Base-by-base conservation (phyloP, 192 early-diverging fungal genomes). In the Bifiguratus adelaidae region DNA sequence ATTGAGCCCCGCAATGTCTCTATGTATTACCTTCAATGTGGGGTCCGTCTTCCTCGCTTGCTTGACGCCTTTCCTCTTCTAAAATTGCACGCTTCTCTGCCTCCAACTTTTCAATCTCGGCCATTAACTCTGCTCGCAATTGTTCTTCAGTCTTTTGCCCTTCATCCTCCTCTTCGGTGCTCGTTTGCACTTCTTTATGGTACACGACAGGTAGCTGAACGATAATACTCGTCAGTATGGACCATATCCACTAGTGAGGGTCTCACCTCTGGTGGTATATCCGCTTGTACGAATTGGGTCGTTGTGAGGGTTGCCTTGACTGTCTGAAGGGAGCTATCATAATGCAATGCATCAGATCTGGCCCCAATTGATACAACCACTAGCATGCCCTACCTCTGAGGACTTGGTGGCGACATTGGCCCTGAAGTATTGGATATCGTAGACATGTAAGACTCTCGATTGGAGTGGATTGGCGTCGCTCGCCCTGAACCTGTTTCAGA, bases 141-240 rank as follows among this genome's bases (percentile, higher is more conserved):
- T 72, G 70, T 28, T 71, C 62, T 58, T 70, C 74, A 29, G 55
- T 55, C 9, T 61, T 60, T 49, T 66, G 60, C 43, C 62, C 66
- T 7, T 66, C 55, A 25, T 73, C 74, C 50, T 71, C 67, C 9
- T 68, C 74, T 15, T 53, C 69, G 27, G 78, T 79, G 0, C 61
- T 58, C 3, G 86, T 87, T 55, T 89, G 86, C 4, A 82, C 75
- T 51, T 91, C 92, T 60, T 95, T 95, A 58, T 76, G 86, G 67
- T 97, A 97, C 21, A 77, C 74, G 13, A 95, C 82, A 41, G 70
- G 73, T 68, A 92, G 83, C 82, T 85, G 43, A 22, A 12, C 15
- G 33, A 21, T 18, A 49, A 49, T 29, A 11, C 16, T 28, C 11
- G 32, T 20, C 13, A 54, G 3, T 25, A 28, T 11, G 4, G 13